Conservation (phyloP, 768 basidiomycete species). For the Hydnomerulius pinastri region DNA sequence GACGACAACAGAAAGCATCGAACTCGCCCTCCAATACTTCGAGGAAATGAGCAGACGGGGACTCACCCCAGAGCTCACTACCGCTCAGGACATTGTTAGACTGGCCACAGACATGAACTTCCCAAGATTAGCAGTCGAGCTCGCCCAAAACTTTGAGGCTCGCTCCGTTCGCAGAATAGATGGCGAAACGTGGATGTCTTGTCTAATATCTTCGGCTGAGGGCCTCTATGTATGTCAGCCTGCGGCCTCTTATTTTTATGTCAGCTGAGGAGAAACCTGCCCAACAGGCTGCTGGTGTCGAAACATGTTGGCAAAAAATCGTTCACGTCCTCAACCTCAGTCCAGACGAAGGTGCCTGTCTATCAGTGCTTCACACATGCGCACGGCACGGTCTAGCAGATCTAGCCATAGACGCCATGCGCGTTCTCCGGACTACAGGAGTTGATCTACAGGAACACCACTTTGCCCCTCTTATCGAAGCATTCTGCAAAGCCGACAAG, state of each 20-base stretch:
- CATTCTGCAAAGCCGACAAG: conserved; percentile 58
- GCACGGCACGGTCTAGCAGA: conserved; percentile 71
- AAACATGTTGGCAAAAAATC: conserved; percentile 60
- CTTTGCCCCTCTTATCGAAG: conserved; percentile 75
- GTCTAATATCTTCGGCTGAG: conserved; percentile 65
- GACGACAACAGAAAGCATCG: conserved; percentile 52
- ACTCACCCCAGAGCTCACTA: conserved; percentile 50
- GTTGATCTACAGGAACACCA: conserved; percentile 67
- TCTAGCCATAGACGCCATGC: conserved; percentile 67
- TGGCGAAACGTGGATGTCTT: conserved; percentile 60
- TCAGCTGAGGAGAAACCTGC: conserved; percentile 1
- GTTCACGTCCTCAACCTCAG: conserved; percentile 51
- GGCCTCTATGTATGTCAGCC: conserved; percentile 64
- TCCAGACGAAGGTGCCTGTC: conserved; percentile 76
- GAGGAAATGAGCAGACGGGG: conserved; percentile 56
- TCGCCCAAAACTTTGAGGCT: conserved; percentile 63
- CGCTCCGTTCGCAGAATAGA: conserved; percentile 54
- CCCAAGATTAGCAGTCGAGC: conserved; percentile 70
- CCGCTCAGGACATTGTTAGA: conserved; percentile 53
- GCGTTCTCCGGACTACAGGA: conserved; percentile 49
- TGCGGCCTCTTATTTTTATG: not conserved
- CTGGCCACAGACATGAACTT: conserved; percentile 54
- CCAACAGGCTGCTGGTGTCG: conserved; percentile 65
- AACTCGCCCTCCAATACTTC: conserved; percentile 63
- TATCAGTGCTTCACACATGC: conserved; percentile 70